Evolutionary conservation across 2,329 filamentous ascomycete genomes (phyloP).

Genomic region (Gnomoniopsis sp.): DNA sequence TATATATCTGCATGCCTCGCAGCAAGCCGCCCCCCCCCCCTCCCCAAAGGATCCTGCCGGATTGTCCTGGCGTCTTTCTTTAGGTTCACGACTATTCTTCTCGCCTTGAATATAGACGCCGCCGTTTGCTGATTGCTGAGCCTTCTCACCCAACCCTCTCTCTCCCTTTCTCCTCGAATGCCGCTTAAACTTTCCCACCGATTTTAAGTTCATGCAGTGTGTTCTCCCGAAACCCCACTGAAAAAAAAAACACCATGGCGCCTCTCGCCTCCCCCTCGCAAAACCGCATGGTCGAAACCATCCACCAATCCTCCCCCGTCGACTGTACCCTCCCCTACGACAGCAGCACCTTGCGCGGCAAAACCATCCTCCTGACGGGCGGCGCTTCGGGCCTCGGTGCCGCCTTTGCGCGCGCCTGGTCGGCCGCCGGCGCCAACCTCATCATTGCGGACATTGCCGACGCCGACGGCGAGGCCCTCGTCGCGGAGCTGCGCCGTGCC

Average conservation of each 20-base stretch:
- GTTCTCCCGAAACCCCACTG: too few relatives aligned
- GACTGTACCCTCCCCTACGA: conserved; percentile 43
- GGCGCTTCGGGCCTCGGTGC: conserved; percentile 60
- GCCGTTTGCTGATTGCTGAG: too few relatives aligned
- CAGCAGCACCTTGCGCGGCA: conserved; percentile 42
- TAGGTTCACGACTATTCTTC: too few relatives aligned
- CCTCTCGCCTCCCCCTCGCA: conserved; percentile 23
- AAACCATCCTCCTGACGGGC: conserved; percentile 62
- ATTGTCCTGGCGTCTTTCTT: too few relatives aligned
- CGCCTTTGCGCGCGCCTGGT: conserved; percentile 52
- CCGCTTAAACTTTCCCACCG: background rate
- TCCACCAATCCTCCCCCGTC: conserved; percentile 38
- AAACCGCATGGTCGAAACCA: conserved; percentile 14
- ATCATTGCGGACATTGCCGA: conserved; percentile 62
- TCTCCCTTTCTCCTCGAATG: too few relatives aligned
- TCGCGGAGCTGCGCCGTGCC: conserved; percentile 45
- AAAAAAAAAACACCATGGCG: conserved; percentile 21
- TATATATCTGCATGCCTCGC: background rate
- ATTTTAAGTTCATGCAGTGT: background rate
- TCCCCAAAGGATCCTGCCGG: too few relatives aligned
- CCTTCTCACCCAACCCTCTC: background rate
- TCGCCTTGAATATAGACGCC: too few relatives aligned
- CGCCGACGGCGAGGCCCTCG: conserved; percentile 49
- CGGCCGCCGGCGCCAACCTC: conserved; percentile 53
- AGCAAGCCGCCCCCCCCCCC: too few relatives aligned